phyloP scores from a whole-genome alignment of 1,284 basidiomycete species.

The Ganoderma multipileum region DNA sequence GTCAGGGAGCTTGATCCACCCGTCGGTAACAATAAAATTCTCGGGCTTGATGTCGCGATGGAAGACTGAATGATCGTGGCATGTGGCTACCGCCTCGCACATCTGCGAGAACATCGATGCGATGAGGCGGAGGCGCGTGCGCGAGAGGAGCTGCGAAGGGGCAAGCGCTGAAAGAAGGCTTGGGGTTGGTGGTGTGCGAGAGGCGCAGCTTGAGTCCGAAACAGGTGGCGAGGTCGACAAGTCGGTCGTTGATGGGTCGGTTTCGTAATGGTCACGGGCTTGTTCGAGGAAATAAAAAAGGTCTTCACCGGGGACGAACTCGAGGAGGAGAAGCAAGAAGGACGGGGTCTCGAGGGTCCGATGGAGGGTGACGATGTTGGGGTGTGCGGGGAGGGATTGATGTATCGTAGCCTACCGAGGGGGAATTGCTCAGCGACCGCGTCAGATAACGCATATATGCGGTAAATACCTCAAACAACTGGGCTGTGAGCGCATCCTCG shows the following conservation, averaged over 20 bases:
- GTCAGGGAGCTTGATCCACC: constrained; percentile 60
- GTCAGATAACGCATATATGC: constrained; percentile 16
- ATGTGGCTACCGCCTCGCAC: constrained; percentile 97
- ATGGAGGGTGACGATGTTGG: constrained; percentile 96
- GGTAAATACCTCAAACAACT: constrained; percentile 82
- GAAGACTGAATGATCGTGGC: constrained; percentile 91
- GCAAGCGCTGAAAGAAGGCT: constrained; percentile 90
- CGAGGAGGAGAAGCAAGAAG: constrained; percentile 83
- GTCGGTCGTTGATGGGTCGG: constrained; percentile 56
- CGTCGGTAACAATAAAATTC: constrained; percentile 93
- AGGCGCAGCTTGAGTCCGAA: constrained; percentile 42
- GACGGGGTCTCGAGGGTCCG: constrained; percentile 85
- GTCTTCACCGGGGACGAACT: constrained; percentile 97
- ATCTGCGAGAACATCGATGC: constrained; percentile 97
- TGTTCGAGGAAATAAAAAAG: constrained; percentile 98
- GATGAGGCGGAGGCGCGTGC: constrained; percentile 88
- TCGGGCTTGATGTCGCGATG: constrained; percentile 99
- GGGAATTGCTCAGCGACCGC: neutral
- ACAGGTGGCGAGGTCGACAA: constrained; percentile 36
- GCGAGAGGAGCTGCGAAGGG: constrained; percentile 84
- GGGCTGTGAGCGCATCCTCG: constrained; percentile 84
- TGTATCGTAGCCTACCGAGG: constrained; percentile 85
- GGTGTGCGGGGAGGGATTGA: constrained; percentile 89
- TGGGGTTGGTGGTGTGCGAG: constrained; percentile 90
- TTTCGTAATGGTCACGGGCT: constrained; percentile 84